These are phyloP conservation scores for Cryomyces antarcticus DNA, from an alignment of 495 filamentous ascomycete genomes.

Conservation along the genomic window DNA sequence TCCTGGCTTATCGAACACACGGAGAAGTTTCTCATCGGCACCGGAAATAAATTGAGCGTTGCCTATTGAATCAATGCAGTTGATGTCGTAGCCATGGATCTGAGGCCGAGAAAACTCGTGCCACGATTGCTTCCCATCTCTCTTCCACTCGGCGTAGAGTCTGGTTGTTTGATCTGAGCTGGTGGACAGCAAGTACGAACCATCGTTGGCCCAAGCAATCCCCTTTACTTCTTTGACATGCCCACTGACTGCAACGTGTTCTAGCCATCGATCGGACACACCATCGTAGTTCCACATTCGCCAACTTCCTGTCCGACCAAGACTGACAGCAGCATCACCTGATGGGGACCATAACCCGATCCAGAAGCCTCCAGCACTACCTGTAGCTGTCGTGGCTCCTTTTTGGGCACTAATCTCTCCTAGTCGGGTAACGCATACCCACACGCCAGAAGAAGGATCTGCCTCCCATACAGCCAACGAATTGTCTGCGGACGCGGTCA, in stretches of 20 bases:
- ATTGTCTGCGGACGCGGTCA: constrained; percentile 88
- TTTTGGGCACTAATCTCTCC: constrained; percentile 89
- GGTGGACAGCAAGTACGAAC: constrained; percentile 72
- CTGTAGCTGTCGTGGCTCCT: constrained; percentile 85
- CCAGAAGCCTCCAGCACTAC: constrained; percentile 91
- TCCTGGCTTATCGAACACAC: constrained; percentile 83
- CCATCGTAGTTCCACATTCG: constrained; percentile 47
- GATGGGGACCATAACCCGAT: constrained; percentile 79
- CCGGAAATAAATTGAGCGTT: constrained; percentile 66
- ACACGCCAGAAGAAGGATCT: constrained; percentile 66
- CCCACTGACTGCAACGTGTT: constrained; percentile 58
- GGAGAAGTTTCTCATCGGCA: constrained; percentile 92
- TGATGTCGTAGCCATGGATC: constrained; percentile 95
- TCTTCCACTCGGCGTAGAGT: constrained; percentile 67
- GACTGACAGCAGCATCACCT: constrained; percentile 49
- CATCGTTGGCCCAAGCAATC: constrained; percentile 65
- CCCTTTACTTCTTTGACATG: constrained; percentile 65
- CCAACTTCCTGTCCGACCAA: constrained; percentile 89
- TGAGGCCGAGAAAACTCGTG: constrained; percentile 92
- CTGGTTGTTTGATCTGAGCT: constrained; percentile 89
- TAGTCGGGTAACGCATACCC: constrained; percentile 64
- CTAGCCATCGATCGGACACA: constrained; percentile 46
- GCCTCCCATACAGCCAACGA: constrained; percentile 83
- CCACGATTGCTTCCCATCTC: constrained; percentile 40
- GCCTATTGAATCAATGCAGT: constrained; percentile 65